These are phyloP conservation scores for Sugiyamaella novakii DNA, from an alignment of 1,139 yeast species.

Conservation along the genomic window DNA sequence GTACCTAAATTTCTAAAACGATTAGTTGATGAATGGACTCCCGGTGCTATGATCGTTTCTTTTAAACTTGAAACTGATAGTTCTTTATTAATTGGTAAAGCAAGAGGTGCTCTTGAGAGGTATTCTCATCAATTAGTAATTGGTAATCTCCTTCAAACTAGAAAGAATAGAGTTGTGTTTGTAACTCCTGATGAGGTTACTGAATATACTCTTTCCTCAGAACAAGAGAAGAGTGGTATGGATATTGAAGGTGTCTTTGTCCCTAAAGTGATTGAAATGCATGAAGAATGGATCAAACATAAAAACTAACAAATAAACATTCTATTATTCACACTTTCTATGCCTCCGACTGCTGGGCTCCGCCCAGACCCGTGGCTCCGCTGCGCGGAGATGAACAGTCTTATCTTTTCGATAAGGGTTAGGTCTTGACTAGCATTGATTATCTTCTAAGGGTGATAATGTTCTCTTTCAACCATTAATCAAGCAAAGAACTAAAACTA, in stretches of 20 bases:
- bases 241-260: conserved; percentile 79
- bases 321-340: neutral
- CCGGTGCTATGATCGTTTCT: conserved; percentile 89
- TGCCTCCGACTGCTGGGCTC: conserved; percentile 13
- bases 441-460: too few species aligned
- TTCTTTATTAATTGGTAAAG: conserved; percentile 68
- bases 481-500: too few species aligned
- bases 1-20: conserved; percentile 92
- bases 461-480: too few species aligned
- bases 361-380: conserved; percentile 9
- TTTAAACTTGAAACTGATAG: conserved; percentile 93
- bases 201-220: conserved; percentile 57
- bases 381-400: conserved; percentile 1
- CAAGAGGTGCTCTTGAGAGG: conserved; percentile 72
- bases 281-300: conserved; percentile 57
- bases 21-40: conserved; percentile 93
- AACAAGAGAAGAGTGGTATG: conserved; percentile 45
- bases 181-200: conserved; percentile 55
- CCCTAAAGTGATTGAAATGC: conserved; percentile 69
- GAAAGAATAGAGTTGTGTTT: conserved; percentile 86
- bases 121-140: conserved; percentile 93
- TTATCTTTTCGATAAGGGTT: conserved; percentile 3
- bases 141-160: conserved; percentile 87
- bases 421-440: too few species aligned
- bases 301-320: neutral